Base-by-base conservation (phyloP, 1,284 basidiomycete species). In the Melanopsichium pennsylvanicum region DNA sequence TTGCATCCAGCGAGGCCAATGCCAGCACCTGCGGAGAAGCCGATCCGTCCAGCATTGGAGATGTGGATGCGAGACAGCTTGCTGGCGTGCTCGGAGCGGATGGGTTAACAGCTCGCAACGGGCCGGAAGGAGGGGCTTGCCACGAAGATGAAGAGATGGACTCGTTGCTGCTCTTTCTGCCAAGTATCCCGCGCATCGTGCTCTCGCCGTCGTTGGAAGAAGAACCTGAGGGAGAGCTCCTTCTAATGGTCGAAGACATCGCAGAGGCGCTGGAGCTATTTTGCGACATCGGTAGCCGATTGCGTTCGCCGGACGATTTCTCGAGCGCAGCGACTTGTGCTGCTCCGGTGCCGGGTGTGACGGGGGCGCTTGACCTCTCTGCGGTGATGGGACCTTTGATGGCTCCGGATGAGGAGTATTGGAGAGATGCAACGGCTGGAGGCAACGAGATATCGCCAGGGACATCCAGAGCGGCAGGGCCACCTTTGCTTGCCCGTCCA, bases 371-470 rank as follows among this genome's bases (percentile, higher is more conserved):
- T 0, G 47, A 33, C 40, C 23, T 61, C n/a, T 68, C 64, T 16
- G 45, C 40, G 2, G 49, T 68, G 45, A 68, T 61, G 11, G 54
- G 64, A 4, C 58, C 64, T 15, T 58, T 51, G 22, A 68, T 68
- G 9, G 38, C 50, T 4, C 36, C 44, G 3, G 48, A 23, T 25
- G 63, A 21, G 3, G 58, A 43, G 5, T 54, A 49, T 32, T 62
- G 64, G 18, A 68, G 26, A 13, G 54, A 45, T 2, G 48, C 29
- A n/a, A 69, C 57, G 0, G 71, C 33, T 1, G 74, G 71, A 29
- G 74, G 74, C 19, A 75, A 47, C 5, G 46, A 38, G 32, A 75
- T 69, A 2, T 75, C 74, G 15, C 47, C 29, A 8, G 72, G 57
- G 4, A 60, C 40, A 3, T 64, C 56, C 1, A 63, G 29, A 5